Evolutionary conservation across 352 stramenopile species (phyloP), one percentile per base, ranked within the genome.

Genomic region (Phytopythium sindhum): DNA sequence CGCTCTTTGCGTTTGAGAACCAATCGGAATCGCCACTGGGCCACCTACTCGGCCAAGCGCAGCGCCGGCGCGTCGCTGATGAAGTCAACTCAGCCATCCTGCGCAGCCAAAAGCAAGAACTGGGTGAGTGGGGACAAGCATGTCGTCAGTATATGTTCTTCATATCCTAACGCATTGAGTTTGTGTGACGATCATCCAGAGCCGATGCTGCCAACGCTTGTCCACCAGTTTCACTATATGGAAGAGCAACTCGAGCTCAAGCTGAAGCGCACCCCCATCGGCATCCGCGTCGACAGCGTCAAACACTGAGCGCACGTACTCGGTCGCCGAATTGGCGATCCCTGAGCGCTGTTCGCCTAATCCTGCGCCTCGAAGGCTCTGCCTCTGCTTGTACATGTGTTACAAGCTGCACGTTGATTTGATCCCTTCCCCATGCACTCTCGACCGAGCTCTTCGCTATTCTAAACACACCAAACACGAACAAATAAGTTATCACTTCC

Each of bases 1-100:
- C 81, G 33, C 66, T 93, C 9, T 72, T 93, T 23, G 84, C 81
- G n/a, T 93, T 91, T 39, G 81, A 89, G 57, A 80, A 89, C 61
- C 84, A 84, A 21, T 69, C 66, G 4, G 66, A 86, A 29, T 88
- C 84, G 4, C 81, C 81, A 0, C 66, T 90, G 42, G 72, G 74
- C 0, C 78, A 86, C 57, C 53, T 93, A 10, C 63, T 93, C 6
- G 77, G 88, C 51, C 80, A 89, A 58, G 58, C 68, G 11, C 81
- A 93, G 64, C 80, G 84, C 24, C 78, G 80, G 5, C 81, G 78
- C 12, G 80, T 93, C 23, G 84, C 84, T 1, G 75, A 89, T 41
- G 81, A 90, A 68, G 80, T 93, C 52, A 93, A 93, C 65, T 84
- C 75, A 5, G 84, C 84, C 10, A 90, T 93, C 33, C 60, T 93